A percentile compares a stretch with the other conserved stretches of the same genome.
Conservation (phyloP, 768 basidiomycete species). For the Boletus rex-veris region DNA sequence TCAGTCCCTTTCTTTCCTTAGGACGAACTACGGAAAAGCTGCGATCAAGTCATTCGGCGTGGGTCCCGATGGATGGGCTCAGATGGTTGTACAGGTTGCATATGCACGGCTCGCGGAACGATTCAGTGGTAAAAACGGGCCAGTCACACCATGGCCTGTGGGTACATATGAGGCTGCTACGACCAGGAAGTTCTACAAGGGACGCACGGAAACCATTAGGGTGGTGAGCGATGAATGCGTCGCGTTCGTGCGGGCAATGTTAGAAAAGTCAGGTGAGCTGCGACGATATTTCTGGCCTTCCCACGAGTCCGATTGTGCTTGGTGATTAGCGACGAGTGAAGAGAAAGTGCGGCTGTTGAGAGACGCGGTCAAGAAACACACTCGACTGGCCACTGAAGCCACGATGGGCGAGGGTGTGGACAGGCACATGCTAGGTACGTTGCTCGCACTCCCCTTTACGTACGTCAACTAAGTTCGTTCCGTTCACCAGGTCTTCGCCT, state of each 20-base stretch:
- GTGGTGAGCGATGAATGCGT: conserved; percentile 76
- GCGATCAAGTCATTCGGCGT: conserved; percentile 82
- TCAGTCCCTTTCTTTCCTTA: conserved; percentile 59
- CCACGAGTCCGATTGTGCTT: background rate
- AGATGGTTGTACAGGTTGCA: conserved; percentile 88
- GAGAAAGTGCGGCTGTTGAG: conserved; percentile 53
- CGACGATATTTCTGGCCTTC: background rate
- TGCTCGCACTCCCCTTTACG: background rate
- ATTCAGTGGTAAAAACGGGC: conserved; percentile 15
- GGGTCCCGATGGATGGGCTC: conserved; percentile 95
- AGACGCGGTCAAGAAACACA: conserved; percentile 62
- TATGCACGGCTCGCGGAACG: conserved; percentile 64
- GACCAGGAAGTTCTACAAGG: conserved; percentile 84
- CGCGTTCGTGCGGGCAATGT: conserved; percentile 75
- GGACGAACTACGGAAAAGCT: conserved; percentile 79
- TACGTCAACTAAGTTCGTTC: background rate
- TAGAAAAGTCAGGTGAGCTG: conserved; percentile 40
- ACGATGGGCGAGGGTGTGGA: conserved; percentile 76
- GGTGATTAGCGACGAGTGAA: conserved; percentile 26
- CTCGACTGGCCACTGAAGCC: conserved; percentile 59
- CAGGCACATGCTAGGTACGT: conserved; percentile 78
- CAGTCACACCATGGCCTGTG: conserved; percentile 47
- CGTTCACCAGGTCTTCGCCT: conserved; percentile 61
- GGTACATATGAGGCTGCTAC: conserved; percentile 94
- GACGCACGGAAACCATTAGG: conserved; percentile 91